A percentile compares a stretch with the other conserved stretches of the same genome.
Evolutionary conservation across 2,329 filamentous ascomycete species (phyloP).

Genomic region (Colletotrichum sp.): DNA sequence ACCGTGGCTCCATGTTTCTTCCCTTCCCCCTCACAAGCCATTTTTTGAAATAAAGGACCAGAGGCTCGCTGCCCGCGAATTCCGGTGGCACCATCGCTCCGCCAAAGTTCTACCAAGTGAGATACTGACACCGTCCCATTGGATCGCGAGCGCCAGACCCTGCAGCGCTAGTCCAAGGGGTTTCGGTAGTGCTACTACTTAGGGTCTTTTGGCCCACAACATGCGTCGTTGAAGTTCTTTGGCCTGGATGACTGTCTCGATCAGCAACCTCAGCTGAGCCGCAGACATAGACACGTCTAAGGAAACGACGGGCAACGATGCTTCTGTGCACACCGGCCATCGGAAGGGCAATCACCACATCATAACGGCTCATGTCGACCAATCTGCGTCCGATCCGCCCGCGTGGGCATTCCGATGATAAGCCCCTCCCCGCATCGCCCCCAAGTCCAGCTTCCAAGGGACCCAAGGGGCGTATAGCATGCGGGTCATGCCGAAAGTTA

Average conservation of each 20-base stretch:
- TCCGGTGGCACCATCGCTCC: neutral
- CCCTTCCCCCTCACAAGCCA: neutral
- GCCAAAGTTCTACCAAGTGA: neutral
- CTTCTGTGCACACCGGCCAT: neutral
- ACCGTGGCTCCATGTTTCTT: neutral
- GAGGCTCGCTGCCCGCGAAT: neutral
- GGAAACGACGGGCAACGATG: neutral
- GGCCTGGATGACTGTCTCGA: neutral
- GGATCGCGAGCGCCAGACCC: neutral
- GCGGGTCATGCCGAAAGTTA: constrained; percentile 6
- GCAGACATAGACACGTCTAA: neutral
- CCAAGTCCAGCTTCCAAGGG: neutral
- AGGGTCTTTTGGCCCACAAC: neutral
- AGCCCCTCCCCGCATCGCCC: neutral
- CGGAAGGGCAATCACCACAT: neutral
- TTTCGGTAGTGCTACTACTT: neutral
- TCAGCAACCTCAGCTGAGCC: neutral
- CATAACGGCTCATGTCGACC: neutral
- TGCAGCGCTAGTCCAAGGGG: neutral
- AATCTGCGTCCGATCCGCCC: neutral
- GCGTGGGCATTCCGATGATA: neutral
- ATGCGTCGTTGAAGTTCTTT: neutral
- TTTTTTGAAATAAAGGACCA: neutral
- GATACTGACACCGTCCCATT: neutral
- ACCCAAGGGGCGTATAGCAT: constrained; percentile 2